Base-by-base conservation (phyloP, 1,139 yeast species). In the Suhomyces chickasaworum region DNA sequence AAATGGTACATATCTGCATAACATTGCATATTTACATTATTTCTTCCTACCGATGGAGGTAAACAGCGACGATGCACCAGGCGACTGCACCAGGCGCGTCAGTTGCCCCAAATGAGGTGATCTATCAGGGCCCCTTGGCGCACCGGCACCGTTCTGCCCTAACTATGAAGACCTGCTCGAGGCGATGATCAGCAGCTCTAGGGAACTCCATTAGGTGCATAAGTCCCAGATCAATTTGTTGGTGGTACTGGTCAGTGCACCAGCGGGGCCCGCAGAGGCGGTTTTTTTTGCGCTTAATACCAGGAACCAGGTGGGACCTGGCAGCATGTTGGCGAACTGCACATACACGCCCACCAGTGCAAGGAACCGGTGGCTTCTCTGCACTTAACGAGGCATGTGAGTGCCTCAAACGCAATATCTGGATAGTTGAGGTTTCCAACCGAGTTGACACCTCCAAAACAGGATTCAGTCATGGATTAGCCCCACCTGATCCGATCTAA, bases 51-150 rank as follows among this genome's bases (percentile, higher is more conserved):
- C 21, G 22, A 10, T 31, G 34, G 9, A 10, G 34, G 34, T 7
- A 10, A 7, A 7, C 10, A 13, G 10, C 34, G 16, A 31, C 7
- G 17, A 10, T 31, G 34, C 34, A 31, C 20, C 9, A 31, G 34
- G 12, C 34, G 34, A 31, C 34, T 13, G 34, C 34, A 31, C 34
- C n/a, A 31, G 3, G 10, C n/a, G 12, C 34, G 22, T 17, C 35
- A 12, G 18, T 35, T 35, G 25, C 25, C 16, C 25, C 37, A 6
- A 33, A 7, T 13, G n/a, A 29, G 25, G 29, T 3, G 29, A 22
- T 1, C 27, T 16, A 16, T 35, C 37, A 35, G 37, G 37, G 37
- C 37, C 37, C 37, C 29, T 21, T 21, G 37, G 37, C 37, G 29
- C n/a, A n/a, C 25, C 37, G 12, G 37, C 29, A 35, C 27, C 18